A percentile compares a stretch with the other conserved stretches of the same genome.
Conservation (phyloP, 768 basidiomycete genomes). For the Phlebiopsis flavidoalba region DNA sequence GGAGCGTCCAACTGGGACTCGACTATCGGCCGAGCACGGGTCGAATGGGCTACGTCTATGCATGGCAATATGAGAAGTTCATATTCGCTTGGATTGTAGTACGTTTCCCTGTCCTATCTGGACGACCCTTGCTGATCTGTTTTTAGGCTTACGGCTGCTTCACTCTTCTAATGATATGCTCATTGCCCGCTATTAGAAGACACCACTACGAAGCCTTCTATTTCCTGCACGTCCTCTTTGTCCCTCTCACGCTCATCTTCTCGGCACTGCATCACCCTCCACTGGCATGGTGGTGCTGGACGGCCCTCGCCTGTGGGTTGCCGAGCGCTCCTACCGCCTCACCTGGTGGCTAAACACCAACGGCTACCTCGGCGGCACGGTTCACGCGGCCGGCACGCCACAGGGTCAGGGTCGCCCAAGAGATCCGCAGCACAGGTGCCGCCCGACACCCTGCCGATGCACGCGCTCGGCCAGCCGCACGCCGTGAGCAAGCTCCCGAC, state of each 20-base stretch:
- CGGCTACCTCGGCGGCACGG: slow-evolving; percentile 36
- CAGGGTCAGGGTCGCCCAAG: slow-evolving; percentile 3
- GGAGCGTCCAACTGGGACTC: slow-evolving; percentile 57
- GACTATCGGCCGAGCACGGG: slow-evolving; percentile 42
- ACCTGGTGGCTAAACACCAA: slow-evolving; percentile 57
- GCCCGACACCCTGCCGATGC: slow-evolving; percentile 9
- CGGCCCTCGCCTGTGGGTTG: slow-evolving; percentile 57
- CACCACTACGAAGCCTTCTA: slow-evolving; percentile 64
- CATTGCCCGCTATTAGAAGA: slow-evolving; percentile 45
- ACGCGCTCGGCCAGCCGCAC: slow-evolving; percentile 2
- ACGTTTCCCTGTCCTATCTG: slow-evolving; percentile 13
- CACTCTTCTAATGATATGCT: slow-evolving; percentile 47
- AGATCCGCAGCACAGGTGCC: not conserved
- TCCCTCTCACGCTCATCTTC: slow-evolving; percentile 54
- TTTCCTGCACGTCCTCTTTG: slow-evolving; percentile 54
- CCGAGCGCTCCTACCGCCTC: slow-evolving; percentile 55
- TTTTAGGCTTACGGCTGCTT: slow-evolving; percentile 50
- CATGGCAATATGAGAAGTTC: slow-evolving; percentile 58
- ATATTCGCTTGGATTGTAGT: slow-evolving; percentile 55
- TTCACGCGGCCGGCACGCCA: not conserved
- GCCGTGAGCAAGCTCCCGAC: slow-evolving; percentile 3
- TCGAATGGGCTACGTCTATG: slow-evolving; percentile 41
- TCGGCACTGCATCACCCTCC: slow-evolving; percentile 66
- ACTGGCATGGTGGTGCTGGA: slow-evolving; percentile 65
- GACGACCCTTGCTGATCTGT: not conserved